Evolutionary conservation across 2,329 filamentous ascomycete species (phyloP).

Genomic region (Aspergillus tanneri): DNA sequence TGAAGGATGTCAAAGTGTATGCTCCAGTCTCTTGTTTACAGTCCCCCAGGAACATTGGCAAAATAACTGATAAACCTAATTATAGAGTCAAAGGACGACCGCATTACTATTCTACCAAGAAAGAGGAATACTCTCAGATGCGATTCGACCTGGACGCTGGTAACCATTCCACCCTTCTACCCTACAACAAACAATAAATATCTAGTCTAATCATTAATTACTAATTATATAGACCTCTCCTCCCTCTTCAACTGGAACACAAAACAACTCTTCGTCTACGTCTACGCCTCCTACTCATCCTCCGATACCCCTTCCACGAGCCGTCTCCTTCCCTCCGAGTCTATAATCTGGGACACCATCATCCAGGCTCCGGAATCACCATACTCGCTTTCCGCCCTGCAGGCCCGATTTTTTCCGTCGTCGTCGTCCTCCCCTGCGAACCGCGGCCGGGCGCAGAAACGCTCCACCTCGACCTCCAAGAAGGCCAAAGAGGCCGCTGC

Average conservation of each 20-base stretch:
- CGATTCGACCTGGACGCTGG: slow-evolving; percentile 86
- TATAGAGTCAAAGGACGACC: slow-evolving; percentile 79
- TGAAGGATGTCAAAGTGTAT: slow-evolving; percentile 78
- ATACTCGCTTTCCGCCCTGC: slow-evolving; percentile 41
- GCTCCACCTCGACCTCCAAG: slow-evolving; percentile 24
- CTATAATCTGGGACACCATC: slow-evolving; percentile 94
- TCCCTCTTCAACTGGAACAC: slow-evolving; percentile 99
- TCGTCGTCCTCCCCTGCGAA: slow-evolving; percentile 9
- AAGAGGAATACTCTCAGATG: slow-evolving; percentile 93
- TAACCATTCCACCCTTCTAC: slow-evolving; percentile 27
- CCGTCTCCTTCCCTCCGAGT: slow-evolving; percentile 50
- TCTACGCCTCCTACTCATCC: slow-evolving; percentile 70
- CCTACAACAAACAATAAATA: not conserved
- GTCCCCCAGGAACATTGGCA: not conserved
- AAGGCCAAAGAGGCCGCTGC: slow-evolving; percentile 18
- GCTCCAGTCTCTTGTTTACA: slow-evolving; percentile 25
- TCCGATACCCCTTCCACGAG: slow-evolving; percentile 26
- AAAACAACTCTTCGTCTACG: slow-evolving; percentile 95
- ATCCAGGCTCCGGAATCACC: slow-evolving; percentile 64
- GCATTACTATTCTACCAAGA: slow-evolving; percentile 91
- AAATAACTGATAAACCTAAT: slow-evolving; percentile 8
- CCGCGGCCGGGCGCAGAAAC: slow-evolving; percentile 19
- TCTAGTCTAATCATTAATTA: not conserved
- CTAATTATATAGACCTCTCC: slow-evolving; percentile 71
- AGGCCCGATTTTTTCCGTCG: slow-evolving; percentile 36